Conservation (phyloP, 208 protist genomes). For the Leishmania mexicana region DNA sequence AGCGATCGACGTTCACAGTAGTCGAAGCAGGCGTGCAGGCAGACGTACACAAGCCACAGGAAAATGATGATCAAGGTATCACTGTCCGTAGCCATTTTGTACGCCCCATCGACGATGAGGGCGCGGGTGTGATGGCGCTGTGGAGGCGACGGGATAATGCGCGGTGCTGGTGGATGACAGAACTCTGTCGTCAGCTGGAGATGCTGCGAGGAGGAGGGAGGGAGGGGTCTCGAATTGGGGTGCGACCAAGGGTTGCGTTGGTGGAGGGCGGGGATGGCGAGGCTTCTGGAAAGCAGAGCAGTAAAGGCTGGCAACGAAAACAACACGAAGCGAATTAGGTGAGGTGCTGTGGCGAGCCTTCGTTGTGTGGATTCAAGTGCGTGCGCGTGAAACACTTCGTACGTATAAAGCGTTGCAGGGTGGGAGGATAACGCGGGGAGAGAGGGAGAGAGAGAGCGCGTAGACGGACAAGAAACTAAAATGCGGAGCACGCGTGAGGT, state of each 20-base stretch:
- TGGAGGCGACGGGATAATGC: background rate
- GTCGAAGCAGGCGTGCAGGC: slow-evolving; percentile 12
- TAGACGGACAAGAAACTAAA: background rate
- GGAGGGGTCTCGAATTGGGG: background rate
- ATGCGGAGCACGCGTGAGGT: background rate
- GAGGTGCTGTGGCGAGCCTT: too few relatives aligned
- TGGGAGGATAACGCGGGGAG: background rate
- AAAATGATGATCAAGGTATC: slow-evolving; percentile 7
- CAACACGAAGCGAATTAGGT: background rate
- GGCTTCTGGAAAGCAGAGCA: background rate
- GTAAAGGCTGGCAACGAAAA: too few relatives aligned
- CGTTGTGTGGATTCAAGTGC: background rate
- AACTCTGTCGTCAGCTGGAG: background rate
- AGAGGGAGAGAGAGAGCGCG: background rate
- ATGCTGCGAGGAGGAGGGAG: background rate
- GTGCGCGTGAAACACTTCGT: background rate
- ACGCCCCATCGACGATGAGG: background rate
- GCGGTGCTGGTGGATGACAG: background rate
- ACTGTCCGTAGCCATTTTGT: background rate
- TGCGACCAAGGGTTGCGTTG: background rate
- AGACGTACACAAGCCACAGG: slow-evolving; percentile 17
- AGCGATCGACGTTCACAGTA: slow-evolving; percentile 7
- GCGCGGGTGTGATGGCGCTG: background rate
- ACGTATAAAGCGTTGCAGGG: background rate
- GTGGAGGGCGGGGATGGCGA: background rate